phyloP scores from a whole-genome alignment of 2,329 filamentous ascomycete species.

The Huntiella savannae region DNA sequence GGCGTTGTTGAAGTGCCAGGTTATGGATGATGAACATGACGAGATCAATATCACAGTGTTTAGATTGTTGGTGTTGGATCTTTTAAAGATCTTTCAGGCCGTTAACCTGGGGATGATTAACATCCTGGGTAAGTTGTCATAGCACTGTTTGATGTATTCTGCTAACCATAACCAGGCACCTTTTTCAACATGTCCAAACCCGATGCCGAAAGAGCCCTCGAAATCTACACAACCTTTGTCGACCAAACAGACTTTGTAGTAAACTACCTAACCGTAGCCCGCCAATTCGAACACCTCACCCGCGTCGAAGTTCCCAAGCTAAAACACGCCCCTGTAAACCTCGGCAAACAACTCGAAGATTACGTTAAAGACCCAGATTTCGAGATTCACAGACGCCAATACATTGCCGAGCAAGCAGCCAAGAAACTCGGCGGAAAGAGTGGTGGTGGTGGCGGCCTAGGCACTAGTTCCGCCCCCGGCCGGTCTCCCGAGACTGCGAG shows the following conservation, averaged over 20 bases:
- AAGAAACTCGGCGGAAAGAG: slow-evolving; percentile 30
- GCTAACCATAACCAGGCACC: slow-evolving; percentile 39
- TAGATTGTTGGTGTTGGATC: slow-evolving; percentile 71
- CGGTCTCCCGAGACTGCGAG: slow-evolving; percentile 17
- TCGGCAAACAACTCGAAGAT: slow-evolving; percentile 78
- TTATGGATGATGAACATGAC: slow-evolving; percentile 79
- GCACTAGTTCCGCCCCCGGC: slow-evolving; percentile 15
- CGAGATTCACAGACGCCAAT: slow-evolving; percentile 80
- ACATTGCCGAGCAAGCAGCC: slow-evolving; percentile 69
- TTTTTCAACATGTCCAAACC: slow-evolving; percentile 97
- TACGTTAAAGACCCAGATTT: slow-evolving; percentile 92
- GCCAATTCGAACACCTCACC: slow-evolving; percentile 82
- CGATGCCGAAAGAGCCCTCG: slow-evolving; percentile 79
- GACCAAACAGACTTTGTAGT: slow-evolving; percentile 86
- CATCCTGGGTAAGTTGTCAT: slow-evolving; percentile 53
- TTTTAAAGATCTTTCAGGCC: slow-evolving; percentile 78
- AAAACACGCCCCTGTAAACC: slow-evolving; percentile 86
- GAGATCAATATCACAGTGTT: slow-evolving; percentile 94
- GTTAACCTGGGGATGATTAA: slow-evolving; percentile 97
- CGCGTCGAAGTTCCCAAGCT: slow-evolving; percentile 88
- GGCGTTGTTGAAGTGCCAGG: slow-evolving; percentile 70
- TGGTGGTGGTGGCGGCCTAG: background rate
- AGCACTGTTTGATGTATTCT: background rate
- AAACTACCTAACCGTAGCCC: slow-evolving; percentile 67
- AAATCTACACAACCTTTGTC: slow-evolving; percentile 82